Base-by-base conservation (phyloP, 2,329 filamentous ascomycete genomes). In the Monilinia fructigena region DNA sequence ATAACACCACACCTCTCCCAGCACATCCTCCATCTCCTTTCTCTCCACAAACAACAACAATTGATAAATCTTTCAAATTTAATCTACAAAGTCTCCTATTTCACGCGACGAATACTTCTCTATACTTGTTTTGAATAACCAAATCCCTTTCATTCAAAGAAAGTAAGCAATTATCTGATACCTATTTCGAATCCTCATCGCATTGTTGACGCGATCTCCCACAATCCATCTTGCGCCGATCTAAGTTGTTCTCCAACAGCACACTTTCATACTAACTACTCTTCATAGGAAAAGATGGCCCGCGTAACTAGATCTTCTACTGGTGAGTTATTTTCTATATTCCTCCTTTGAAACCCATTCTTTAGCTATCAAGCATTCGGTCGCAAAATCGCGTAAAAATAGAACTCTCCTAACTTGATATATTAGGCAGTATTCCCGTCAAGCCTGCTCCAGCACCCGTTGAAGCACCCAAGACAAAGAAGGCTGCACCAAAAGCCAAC, bases 261-360 rank as follows among this genome's bases (percentile, higher is more conserved):
- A 64, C 31, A 28, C 38, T 26, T 48, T 42, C 23, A 23, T 48
- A 64, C 61, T 47, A 63, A 63, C 47, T 55, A 11, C 20, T 45
- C 7, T 60, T 62, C 68, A 59, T 54, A 75, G 74, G 66, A 68
- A 66, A 66, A 60, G 70, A 76, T 76, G 74, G 71, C 73, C 59
- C 69, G 73, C 58, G 71, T 72, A 26, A 76, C 74, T 59, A 70
- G 74, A 56, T 72, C 72, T 28, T 68, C 73, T 6, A 75, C 71
- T 53, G 74, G 74, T 75, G 55, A 66, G 74, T 72, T 63, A 64
- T 64, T 65, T n/a, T 54, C 20, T 38, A 35, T 65, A 48, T 50
- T 38, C 23, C 31, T 40, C 42, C 31, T 40, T 16, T 5, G 23
- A 18, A 47, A 52, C 31, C 45, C 38, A 31, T 56, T 23, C 28